Percentiles rank a stretch among this genome's conserved stretches.
These are phyloP conservation scores for Pseudocercospora fuligena DNA, from an alignment of 2,329 filamentous ascomycete genomes.

Conservation along the genomic window DNA sequence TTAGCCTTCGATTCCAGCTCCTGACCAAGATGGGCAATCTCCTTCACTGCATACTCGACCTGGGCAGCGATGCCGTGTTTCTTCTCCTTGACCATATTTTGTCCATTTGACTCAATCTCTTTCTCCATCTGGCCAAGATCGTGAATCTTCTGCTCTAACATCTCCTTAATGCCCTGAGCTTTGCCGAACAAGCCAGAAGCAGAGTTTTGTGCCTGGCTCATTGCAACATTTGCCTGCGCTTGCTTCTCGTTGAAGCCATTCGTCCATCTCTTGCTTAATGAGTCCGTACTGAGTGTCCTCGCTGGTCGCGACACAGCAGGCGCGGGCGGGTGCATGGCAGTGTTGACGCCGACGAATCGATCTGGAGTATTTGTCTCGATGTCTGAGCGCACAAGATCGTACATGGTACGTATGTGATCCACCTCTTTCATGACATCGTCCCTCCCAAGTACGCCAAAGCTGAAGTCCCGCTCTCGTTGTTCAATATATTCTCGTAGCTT, in stretches of 20 bases:
- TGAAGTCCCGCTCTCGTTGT: slow-evolving; percentile 29
- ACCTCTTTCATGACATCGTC: slow-evolving; percentile 24
- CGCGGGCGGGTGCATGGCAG: not conserved
- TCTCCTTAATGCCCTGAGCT: slow-evolving; percentile 20
- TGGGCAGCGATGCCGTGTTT: slow-evolving; percentile 19
- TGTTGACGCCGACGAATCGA: slow-evolving; percentile 24
- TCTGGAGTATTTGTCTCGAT: slow-evolving; percentile 29
- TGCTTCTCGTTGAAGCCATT: slow-evolving; percentile 23
- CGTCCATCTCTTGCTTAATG: slow-evolving; percentile 6
- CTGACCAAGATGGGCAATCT: slow-evolving; percentile 24
- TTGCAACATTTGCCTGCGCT: slow-evolving; percentile 20
- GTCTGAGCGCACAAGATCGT: slow-evolving; percentile 24
- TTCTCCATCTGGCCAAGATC: slow-evolving; percentile 30
- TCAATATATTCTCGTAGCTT: slow-evolving; percentile 32
- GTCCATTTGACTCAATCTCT: slow-evolving; percentile 26
- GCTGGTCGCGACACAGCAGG: not conserved
- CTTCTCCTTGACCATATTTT: slow-evolving; percentile 24
- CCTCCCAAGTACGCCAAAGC: slow-evolving; percentile 14
- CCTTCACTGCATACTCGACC: slow-evolving; percentile 20
- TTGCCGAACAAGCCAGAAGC: slow-evolving; percentile 24
- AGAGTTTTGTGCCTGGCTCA: slow-evolving; percentile 22
- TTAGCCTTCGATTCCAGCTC: slow-evolving; percentile 24
- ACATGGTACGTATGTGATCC: slow-evolving; percentile 26
- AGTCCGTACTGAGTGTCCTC: slow-evolving; percentile 9
- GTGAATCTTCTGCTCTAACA: slow-evolving; percentile 27